Percentiles rank a stretch among this genome's conserved stretches.
phyloP scores from a whole-genome alignment of 352 stramenopile genomes.

The Elongisporangium undulatum region DNA sequence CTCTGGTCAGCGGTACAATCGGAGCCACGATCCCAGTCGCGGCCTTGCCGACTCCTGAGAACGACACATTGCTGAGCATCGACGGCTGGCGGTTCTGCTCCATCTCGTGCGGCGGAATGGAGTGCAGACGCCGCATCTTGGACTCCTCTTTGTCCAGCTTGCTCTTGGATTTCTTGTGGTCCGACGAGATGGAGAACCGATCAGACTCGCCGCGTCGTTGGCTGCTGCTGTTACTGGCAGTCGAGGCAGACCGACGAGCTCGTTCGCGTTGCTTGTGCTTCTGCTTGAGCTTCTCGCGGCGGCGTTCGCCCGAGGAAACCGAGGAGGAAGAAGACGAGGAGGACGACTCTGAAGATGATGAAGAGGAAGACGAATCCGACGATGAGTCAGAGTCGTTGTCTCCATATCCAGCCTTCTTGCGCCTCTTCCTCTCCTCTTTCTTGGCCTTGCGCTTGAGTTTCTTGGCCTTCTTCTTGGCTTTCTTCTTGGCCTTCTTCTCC shows the following conservation, averaged over 20 bases:
- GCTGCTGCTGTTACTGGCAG: not conserved
- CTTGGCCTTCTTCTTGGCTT: not conserved
- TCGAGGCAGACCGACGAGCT: not conserved
- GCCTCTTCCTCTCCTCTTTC: not conserved
- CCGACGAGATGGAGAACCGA: not conserved
- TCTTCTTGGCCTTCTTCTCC: not conserved
- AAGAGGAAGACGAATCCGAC: not conserved
- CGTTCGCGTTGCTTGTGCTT: not conserved
- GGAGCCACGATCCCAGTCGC: not conserved
- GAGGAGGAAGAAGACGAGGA: not conserved
- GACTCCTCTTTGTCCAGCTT: not conserved
- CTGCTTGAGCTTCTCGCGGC: not conserved
- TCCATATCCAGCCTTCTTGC: not conserved
- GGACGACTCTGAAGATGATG: not conserved
- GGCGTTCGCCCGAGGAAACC: not conserved
- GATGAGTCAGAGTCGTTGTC: not conserved
- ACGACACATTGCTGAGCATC: not conserved
- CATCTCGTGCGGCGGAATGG: not conserved
- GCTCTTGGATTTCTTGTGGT: not conserved
- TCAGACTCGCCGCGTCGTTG: not conserved
- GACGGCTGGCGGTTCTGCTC: not conserved
- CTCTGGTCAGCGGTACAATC: not conserved
- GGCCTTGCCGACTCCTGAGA: not conserved
- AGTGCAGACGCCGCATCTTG: not conserved
- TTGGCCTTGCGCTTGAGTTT: not conserved